Conservation (phyloP, 768 basidiomycete genomes). For the Mycena rebaudengoi region DNA sequence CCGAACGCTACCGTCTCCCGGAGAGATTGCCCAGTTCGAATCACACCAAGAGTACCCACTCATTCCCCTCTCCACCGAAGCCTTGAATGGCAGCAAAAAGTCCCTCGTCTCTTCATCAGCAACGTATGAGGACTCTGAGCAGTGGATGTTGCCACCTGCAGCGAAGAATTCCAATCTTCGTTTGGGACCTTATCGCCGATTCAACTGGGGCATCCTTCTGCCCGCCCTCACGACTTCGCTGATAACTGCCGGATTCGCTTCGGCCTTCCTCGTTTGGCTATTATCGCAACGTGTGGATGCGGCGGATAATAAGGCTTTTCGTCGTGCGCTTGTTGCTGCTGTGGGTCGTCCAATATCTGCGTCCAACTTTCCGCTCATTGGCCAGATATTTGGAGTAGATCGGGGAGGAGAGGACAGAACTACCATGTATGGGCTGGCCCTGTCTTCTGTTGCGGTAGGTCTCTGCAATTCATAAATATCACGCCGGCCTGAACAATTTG, state of each 20-base stretch:
- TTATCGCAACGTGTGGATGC: background rate
- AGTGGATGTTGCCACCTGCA: too few relatives aligned
- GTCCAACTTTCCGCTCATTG: background rate
- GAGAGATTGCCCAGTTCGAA: too few relatives aligned
- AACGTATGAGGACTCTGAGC: too few relatives aligned
- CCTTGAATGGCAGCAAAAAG: too few relatives aligned
- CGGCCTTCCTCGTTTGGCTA: slow-evolving; percentile 3
- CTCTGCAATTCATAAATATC: background rate
- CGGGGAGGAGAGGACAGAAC: background rate
- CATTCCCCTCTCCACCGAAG: too few relatives aligned
- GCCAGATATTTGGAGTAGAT: background rate
- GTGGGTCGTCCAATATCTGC: background rate
- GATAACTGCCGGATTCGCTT: background rate
- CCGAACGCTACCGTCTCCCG: too few relatives aligned
- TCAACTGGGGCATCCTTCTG: background rate
- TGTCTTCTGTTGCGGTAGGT: slow-evolving; percentile 7
- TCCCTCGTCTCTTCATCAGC: too few relatives aligned
- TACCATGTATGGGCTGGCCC: slow-evolving; percentile 10
- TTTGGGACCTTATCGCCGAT: background rate
- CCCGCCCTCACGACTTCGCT: background rate
- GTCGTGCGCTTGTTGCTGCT: background rate
- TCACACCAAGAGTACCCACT: too few relatives aligned
- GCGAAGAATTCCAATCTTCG: too few relatives aligned
- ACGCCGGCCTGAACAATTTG: background rate
- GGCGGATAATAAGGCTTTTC: background rate